Evolutionary conservation across 208 protist species (phyloP).

Genomic region (Plasmodiophora brassicae): DNA sequence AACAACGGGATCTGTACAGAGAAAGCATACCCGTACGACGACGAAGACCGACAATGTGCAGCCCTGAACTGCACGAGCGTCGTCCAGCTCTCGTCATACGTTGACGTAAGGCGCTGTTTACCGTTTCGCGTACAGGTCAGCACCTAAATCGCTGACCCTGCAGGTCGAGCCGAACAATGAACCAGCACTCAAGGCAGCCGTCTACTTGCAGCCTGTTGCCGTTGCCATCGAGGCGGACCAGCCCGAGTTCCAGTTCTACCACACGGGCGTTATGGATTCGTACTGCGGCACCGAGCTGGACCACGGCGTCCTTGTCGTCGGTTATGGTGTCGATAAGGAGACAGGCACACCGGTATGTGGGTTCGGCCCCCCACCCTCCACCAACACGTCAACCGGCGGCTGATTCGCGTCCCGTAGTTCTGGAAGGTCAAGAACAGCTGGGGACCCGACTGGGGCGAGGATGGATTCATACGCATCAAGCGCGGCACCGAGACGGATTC

Average conservation of each 20-base stretch:
- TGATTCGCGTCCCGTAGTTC: slow-evolving; percentile 13
- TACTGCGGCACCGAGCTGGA: slow-evolving; percentile 43
- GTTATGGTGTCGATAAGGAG: slow-evolving; percentile 51
- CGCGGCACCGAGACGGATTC: neutral
- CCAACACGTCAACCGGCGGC: no score
- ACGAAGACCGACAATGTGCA: neutral
- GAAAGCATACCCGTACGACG: slow-evolving; percentile 57
- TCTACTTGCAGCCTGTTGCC: slow-evolving; percentile 42
- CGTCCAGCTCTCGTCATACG: neutral
- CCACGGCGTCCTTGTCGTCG: slow-evolving; percentile 53
- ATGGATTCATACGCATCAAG: slow-evolving; percentile 45
- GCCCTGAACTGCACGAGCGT: neutral
- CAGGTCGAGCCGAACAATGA: slow-evolving; percentile 18
- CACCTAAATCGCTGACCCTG: neutral
- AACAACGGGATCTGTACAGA: slow-evolving; percentile 48
- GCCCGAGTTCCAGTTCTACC: slow-evolving; percentile 54
- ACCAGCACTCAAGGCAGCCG: slow-evolving; percentile 34
- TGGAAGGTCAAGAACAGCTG: slow-evolving; percentile 58
- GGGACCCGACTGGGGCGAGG: slow-evolving; percentile 51
- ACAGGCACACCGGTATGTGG: no score
- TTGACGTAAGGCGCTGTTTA: no score
- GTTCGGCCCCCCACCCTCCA: no score
- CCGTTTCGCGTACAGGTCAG: neutral
- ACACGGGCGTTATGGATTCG: slow-evolving; percentile 39
- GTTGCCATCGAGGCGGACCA: slow-evolving; percentile 51